Percentiles rank a stretch among this genome's conserved stretches.
phyloP scores from a whole-genome alignment of 148 eudicot genomes.

The Chenopodium berlandieri region DNA sequence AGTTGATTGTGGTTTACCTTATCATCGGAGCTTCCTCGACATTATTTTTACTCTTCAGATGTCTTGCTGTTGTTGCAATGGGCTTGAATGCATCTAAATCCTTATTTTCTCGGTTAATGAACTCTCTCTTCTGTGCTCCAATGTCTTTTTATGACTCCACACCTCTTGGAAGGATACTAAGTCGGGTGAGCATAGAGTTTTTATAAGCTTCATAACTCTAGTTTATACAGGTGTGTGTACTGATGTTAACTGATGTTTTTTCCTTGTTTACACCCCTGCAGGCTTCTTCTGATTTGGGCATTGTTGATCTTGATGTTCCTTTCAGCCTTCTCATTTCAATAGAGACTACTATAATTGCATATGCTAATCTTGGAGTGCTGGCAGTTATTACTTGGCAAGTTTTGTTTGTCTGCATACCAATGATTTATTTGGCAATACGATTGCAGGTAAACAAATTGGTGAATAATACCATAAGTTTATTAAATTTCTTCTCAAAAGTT shows the following conservation, averaged over 20 bases:
- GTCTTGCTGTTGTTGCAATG: conserved; percentile 49
- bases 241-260: background rate
- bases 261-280: conserved; percentile 17
- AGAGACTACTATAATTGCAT: conserved; percentile 57
- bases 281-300: conserved; percentile 86
- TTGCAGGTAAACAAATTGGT: conserved; percentile 57
- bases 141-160: conserved; percentile 94
- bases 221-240: background rate
- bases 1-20: conserved; percentile 68
- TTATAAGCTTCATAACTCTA: background rate
- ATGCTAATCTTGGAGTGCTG: conserved; percentile 60
- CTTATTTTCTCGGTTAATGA: conserved; percentile 59
- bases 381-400: conserved; percentile 89
- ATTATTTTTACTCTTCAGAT: conserved; percentile 49
- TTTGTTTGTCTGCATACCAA: conserved; percentile 73
- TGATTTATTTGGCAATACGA: conserved; percentile 58
- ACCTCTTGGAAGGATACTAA: conserved; percentile 87
- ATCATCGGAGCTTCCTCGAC: conserved; percentile 52
- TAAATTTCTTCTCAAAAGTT: background rate
- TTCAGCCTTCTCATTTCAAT: conserved; percentile 56
- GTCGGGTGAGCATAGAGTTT: conserved; percentile 45
- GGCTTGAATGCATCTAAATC: conserved; percentile 80
- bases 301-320: conserved; percentile 77
- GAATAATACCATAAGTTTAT: background rate
- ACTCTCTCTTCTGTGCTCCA: conserved; percentile 82